A percentile compares a stretch with the other conserved stretches of the same genome.
These are phyloP conservation scores for Magnaporthiopsis rhizophila DNA, from an alignment of 2,329 filamentous ascomycete species.

Conservation along the genomic window DNA sequence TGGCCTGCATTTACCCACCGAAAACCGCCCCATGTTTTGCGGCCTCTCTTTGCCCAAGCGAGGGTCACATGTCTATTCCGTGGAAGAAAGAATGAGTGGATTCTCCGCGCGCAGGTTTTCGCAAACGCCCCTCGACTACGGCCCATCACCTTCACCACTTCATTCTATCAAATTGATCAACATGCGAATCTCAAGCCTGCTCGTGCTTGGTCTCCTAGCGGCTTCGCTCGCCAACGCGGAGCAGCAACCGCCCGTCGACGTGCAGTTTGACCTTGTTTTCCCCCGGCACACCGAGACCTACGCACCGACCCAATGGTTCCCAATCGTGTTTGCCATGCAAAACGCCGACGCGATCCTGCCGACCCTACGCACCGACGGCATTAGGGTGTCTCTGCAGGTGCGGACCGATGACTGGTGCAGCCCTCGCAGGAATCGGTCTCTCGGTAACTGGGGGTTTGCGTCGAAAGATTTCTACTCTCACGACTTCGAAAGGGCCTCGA, in stretches of 20 bases:
- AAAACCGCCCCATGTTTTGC: no score
- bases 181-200: not conserved
- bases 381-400: not conserved
- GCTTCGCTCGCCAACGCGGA: not conserved
- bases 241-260: conserved; percentile 1
- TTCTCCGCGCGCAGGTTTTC: not conserved
- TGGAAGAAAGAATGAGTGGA: no score
- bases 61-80: not conserved
- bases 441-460: not conserved
- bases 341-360: conserved; percentile 3
- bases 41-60: not conserved
- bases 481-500: not conserved
- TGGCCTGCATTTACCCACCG: not conserved
- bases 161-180: not conserved
- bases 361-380: not conserved
- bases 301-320: conserved; percentile 6
- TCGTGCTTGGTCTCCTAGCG: not conserved
- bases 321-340: conserved; percentile 7
- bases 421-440: not conserved
- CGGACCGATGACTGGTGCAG: not conserved
- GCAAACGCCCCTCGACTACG: not conserved
- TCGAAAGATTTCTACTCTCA: not conserved
- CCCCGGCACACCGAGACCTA: conserved; percentile 14
- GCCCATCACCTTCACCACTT: not conserved
- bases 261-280: conserved; percentile 16